phyloP scores from a whole-genome alignment of 495 filamentous ascomycete species.

The Hypoxylon crocopeplum region DNA sequence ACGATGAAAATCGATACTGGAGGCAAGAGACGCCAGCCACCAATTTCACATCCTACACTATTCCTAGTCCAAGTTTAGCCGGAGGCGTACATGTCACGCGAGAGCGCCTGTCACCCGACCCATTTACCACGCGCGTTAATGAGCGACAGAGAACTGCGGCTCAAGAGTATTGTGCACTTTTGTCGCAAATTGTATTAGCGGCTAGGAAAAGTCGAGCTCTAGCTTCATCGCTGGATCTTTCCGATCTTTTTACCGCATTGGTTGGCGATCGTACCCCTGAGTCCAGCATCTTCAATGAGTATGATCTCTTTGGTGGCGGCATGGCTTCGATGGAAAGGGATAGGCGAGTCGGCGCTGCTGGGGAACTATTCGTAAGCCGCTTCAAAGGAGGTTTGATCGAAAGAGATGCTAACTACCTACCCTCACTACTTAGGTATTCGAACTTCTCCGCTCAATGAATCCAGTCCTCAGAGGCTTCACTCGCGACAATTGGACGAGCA shows the following conservation, averaged over 20 bases:
- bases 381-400: background rate
- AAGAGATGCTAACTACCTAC: background rate
- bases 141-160: too few relatives aligned
- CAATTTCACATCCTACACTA: too few relatives aligned
- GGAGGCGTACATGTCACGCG: too few relatives aligned
- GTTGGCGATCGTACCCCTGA: background rate
- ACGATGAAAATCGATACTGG: too few relatives aligned
- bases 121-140: too few relatives aligned
- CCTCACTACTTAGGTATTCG: constrained; percentile 51
- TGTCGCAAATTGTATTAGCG: constrained; percentile 38
- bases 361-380: constrained; percentile 54
- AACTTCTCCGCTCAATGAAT: constrained; percentile 42
- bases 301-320: constrained; percentile 14
- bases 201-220: constrained; percentile 40
- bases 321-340: constrained; percentile 42
- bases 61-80: too few relatives aligned
- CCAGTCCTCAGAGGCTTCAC: constrained; percentile 36
- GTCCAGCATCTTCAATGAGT: background rate
- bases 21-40: too few relatives aligned
- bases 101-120: too few relatives aligned
- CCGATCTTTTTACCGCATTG: constrained; percentile 20
- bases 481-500: constrained; percentile 53
- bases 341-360: constrained; percentile 52
- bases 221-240: constrained; percentile 33
- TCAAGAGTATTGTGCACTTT: too few relatives aligned